These are phyloP conservation scores for Penicillium vulpinum DNA, from an alignment of 2,329 filamentous ascomycete genomes.

Conservation along the genomic window DNA sequence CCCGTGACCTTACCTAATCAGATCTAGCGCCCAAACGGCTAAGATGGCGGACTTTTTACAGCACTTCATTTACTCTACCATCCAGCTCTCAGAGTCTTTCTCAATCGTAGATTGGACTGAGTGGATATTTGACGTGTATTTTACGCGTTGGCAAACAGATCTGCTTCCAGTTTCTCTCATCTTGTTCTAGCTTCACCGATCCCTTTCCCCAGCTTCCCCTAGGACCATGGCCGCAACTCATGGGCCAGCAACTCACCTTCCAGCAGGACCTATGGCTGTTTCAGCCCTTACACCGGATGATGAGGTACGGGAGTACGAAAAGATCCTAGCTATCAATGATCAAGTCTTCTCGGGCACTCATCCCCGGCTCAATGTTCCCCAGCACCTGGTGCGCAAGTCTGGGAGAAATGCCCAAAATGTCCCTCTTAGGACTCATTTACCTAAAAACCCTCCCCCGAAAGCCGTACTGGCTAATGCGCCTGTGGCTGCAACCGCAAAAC, in stretches of 20 bases:
- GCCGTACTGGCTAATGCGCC: conserved; percentile 13
- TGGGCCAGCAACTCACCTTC: conserved; percentile 32
- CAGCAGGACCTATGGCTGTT: conserved; percentile 31
- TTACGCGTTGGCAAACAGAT: background rate
- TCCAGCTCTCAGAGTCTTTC: conserved; percentile 6
- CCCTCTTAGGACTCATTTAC: conserved; percentile 31
- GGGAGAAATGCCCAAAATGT: conserved; percentile 37
- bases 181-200: conserved; percentile 6
- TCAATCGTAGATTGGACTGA: conserved; percentile 9
- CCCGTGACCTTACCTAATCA: conserved; percentile 22
- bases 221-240: conserved; percentile 34
- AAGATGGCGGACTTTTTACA: conserved; percentile 13
- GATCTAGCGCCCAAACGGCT: conserved; percentile 7
- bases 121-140: conserved; percentile 1
- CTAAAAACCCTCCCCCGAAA: conserved; percentile 17
- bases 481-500: conserved; percentile 8
- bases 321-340: conserved; percentile 78
- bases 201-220: conserved; percentile 14
- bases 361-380: conserved; percentile 59
- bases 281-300: conserved; percentile 44
- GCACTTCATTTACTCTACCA: conserved; percentile 8
- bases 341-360: conserved; percentile 72
- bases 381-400: conserved; percentile 51
- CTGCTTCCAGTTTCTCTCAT: conserved; percentile 3
- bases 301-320: conserved; percentile 70